Conservation (phyloP, 148 eudicot genomes). For the Rheum nobile region DNA sequence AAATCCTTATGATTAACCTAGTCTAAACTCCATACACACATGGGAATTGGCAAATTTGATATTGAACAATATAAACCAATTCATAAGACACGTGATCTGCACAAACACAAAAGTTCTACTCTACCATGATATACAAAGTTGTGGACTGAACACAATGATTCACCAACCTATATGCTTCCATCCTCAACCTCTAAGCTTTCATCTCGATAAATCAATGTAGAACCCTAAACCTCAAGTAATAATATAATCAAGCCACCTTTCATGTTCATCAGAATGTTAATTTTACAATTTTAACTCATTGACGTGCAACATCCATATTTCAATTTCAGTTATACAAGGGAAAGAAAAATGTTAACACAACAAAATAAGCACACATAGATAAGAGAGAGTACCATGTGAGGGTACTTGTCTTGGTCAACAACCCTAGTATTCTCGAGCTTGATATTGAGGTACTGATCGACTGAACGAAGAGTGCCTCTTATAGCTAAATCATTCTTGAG, state of each 20-base stretch:
- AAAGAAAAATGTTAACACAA: too few relatives aligned
- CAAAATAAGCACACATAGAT: not conserved
- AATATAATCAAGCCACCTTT: not conserved
- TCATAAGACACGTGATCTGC: not conserved
- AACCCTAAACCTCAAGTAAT: not conserved
- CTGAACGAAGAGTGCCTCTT: slow-evolving; percentile 87
- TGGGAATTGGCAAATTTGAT: not conserved
- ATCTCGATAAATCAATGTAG: not conserved
- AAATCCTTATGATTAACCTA: too few relatives aligned
- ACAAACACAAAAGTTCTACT: not conserved
- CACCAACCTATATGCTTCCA: not conserved
- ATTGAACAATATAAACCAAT: too few relatives aligned
- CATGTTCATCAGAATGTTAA: not conserved
- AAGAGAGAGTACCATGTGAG: slow-evolving; percentile 68
- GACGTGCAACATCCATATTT: not conserved
- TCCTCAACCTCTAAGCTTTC: not conserved
- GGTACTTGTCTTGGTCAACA: slow-evolving; percentile 96
- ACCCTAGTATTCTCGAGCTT: slow-evolving; percentile 96
- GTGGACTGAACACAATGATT: not conserved
- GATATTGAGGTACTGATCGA: slow-evolving; percentile 93
- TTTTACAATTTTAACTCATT: not conserved
- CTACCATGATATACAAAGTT: not conserved
- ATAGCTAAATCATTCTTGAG: slow-evolving; percentile 92
- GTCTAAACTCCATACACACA: too few relatives aligned
- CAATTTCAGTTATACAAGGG: not conserved